Conservation (phyloP, 306 rosid species). For the Calophaca sinica region DNA sequence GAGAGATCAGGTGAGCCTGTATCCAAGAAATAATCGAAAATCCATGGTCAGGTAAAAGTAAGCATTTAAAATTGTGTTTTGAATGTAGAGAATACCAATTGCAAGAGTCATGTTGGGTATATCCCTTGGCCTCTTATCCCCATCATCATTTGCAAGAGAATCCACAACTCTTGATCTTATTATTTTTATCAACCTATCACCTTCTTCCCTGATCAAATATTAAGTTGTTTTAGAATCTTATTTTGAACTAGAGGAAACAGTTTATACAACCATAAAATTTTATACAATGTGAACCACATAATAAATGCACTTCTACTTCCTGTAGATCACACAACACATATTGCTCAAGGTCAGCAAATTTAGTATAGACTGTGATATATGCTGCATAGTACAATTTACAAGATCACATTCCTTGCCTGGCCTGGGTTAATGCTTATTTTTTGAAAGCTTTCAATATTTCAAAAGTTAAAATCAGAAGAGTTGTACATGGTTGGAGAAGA, state of each 20-base stretch:
- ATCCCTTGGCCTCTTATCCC: conserved; percentile 57
- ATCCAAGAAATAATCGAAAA: conserved; percentile 50
- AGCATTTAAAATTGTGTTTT: conserved; percentile 32
- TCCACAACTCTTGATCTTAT: conserved; percentile 84
- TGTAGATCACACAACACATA: too few relatives aligned
- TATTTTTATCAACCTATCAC: conserved; percentile 67
- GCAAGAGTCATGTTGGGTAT: conserved; percentile 50
- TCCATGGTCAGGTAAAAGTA: conserved; percentile 28
- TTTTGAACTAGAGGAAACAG: conserved; percentile 31
- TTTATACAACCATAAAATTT: conserved; percentile 35
- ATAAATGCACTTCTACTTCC: conserved; percentile 29
- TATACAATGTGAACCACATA: conserved; percentile 24
- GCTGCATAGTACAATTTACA: conserved; percentile 19
- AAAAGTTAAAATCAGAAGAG: conserved; percentile 13
- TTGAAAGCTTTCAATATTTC: neutral
- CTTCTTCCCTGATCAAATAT: conserved; percentile 85
- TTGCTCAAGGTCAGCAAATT: conserved; percentile 36
- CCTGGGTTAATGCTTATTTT: neutral
- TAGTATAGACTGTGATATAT: conserved; percentile 19
- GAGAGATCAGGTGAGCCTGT: conserved; percentile 61
- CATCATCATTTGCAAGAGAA: conserved; percentile 52
- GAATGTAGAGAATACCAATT: conserved; percentile 48
- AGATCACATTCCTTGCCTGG: conserved; percentile 18
- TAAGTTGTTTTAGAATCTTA: conserved; percentile 41
- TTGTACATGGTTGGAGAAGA: conserved; percentile 4